These are phyloP conservation scores for Diaporthe australafricana DNA, from an alignment of 2,329 filamentous ascomycete species.

Conservation along the genomic window DNA sequence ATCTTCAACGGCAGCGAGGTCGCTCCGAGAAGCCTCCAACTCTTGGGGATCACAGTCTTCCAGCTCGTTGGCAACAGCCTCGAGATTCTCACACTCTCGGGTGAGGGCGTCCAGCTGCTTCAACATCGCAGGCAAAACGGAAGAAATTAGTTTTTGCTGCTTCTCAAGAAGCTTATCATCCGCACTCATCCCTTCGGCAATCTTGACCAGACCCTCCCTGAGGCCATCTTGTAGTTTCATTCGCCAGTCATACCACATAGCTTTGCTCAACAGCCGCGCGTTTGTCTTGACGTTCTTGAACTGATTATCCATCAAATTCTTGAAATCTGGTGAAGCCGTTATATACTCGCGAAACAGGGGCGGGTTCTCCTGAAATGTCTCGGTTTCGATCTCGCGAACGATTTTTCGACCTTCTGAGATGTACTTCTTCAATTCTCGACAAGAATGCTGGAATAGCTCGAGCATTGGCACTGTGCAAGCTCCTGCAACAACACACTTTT, in stretches of 20 bases:
- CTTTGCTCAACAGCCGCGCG: constrained; percentile 89
- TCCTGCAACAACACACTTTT: constrained; percentile 86
- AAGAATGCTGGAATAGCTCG: constrained; percentile 94
- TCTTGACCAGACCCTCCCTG: constrained; percentile 82
- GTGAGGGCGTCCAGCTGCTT: constrained; percentile 72
- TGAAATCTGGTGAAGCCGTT: constrained; percentile 84
- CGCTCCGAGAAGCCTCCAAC: constrained; percentile 77
- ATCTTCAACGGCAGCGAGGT: constrained; percentile 72
- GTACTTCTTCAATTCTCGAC: constrained; percentile 95
- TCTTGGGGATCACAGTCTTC: constrained; percentile 85
- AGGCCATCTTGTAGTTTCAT: constrained; percentile 87
- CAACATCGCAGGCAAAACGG: constrained; percentile 73
- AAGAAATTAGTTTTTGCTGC: constrained; percentile 76
- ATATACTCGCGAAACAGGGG: constrained; percentile 93
- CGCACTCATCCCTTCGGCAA: constrained; percentile 78
- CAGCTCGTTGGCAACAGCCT: constrained; percentile 78
- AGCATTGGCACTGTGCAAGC: constrained; percentile 93
- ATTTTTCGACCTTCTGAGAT: constrained; percentile 93
- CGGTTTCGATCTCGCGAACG: constrained; percentile 89
- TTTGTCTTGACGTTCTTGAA: constrained; percentile 98
- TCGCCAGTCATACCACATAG: constrained; percentile 98
- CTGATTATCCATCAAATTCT: constrained; percentile 91
- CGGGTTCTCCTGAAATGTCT: constrained; percentile 91
- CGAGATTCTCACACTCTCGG: constrained; percentile 74
- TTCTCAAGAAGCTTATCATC: constrained; percentile 76